phyloP scores from a whole-genome alignment of 2,329 filamentous ascomycete species.

The Xylaria polymorpha region DNA sequence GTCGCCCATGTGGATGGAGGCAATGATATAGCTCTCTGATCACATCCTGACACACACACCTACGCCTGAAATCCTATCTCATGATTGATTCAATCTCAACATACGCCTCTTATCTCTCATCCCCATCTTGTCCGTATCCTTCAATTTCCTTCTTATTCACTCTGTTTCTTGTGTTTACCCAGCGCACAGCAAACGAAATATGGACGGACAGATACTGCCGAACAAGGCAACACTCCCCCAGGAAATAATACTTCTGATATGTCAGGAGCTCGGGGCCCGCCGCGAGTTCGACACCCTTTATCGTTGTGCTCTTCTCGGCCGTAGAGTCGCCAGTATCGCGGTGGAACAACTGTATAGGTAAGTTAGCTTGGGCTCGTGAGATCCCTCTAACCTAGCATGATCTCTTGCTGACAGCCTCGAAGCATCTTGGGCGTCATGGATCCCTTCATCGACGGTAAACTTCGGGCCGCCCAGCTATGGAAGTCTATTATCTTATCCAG shows the following conservation, averaged over 20 bases:
- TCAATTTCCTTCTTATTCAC: neutral
- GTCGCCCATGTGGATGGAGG: neutral
- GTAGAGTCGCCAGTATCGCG: conserved; percentile 67
- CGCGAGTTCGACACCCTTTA: conserved; percentile 71
- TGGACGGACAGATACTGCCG: conserved; percentile 26
- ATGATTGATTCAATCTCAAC: neutral
- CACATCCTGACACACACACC: neutral
- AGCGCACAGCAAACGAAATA: conserved; percentile 15
- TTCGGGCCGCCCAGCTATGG: conserved; percentile 74
- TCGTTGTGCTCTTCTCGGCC: conserved; percentile 66
- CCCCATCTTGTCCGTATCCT: neutral
- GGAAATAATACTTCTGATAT: conserved; percentile 71
- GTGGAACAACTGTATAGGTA: conserved; percentile 73
- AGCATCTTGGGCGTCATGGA: conserved; percentile 61
- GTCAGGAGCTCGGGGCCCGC: conserved; percentile 65
- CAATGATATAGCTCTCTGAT: neutral
- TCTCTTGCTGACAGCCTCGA: conserved; percentile 38
- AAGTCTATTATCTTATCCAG: conserved; percentile 75
- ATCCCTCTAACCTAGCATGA: neutral
- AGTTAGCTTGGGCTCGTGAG: conserved; percentile 25
- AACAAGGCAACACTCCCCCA: conserved; percentile 57
- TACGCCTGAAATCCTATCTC: neutral
- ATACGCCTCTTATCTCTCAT: neutral
- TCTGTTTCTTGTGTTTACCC: neutral
- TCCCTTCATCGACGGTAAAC: conserved; percentile 54